These are phyloP conservation scores for Raddia guianensis DNA, from an alignment of 176 grass and related monocot species.

Conservation along the genomic window DNA sequence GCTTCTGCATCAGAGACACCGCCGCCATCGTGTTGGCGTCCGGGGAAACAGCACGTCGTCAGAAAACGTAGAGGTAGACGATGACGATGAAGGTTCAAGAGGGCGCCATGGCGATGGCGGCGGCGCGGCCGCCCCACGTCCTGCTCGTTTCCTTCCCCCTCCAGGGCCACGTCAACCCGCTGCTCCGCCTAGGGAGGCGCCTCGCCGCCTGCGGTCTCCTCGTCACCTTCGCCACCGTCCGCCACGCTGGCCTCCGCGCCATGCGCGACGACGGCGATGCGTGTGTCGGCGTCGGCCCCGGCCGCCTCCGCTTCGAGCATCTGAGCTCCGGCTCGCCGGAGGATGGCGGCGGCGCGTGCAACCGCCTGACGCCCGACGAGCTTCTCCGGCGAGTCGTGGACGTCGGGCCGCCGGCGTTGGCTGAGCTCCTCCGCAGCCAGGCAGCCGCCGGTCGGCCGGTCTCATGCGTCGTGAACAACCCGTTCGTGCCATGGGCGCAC, in stretches of 20 bases:
- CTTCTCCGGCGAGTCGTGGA: conserved; percentile 20
- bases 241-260: conserved; percentile 32
- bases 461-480: conserved; percentile 53
- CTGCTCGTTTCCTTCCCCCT: conserved; percentile 60
- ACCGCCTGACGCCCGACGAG: not conserved
- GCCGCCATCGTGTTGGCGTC: not conserved
- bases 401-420: conserved; percentile 6
- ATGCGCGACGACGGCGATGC: conserved; percentile 6
- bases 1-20: not conserved
- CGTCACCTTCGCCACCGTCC: conserved; percentile 67
- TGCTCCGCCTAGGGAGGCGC: conserved; percentile 51
- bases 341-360: not conserved
- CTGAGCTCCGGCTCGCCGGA: conserved; percentile 2
- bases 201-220: conserved; percentile 52
- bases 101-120: not conserved
- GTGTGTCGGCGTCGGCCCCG: not conserved
- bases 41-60: not conserved
- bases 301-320: conserved; percentile 50
- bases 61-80: not conserved
- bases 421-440: conserved; percentile 36
- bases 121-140: conserved; percentile 47
- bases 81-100: not conserved
- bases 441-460: conserved; percentile 37
- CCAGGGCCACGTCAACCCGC: conserved; percentile 67
- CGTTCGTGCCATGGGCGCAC: conserved; percentile 59